Conservation (phyloP, 2,329 filamentous ascomycete genomes). For the Cladosporium colombiae region DNA sequence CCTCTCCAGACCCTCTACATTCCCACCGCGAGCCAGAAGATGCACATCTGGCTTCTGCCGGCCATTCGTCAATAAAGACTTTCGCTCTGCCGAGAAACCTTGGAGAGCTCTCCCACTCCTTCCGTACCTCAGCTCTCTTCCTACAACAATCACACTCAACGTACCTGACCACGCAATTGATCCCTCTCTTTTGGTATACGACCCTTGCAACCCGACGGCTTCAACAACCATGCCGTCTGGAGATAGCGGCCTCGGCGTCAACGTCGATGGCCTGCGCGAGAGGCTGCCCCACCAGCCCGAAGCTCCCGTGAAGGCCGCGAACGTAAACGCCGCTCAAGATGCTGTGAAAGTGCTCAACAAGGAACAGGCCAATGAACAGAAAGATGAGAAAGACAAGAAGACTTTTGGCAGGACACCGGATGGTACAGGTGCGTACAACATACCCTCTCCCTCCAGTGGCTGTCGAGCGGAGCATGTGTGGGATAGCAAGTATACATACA, state of each 20-base stretch:
- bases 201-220: slow-evolving; percentile 12
- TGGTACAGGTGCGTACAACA: slow-evolving; percentile 72
- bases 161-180: slow-evolving; percentile 1
- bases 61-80: slow-evolving; percentile 9
- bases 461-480: slow-evolving; percentile 7
- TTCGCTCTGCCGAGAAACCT: slow-evolving; percentile 4
- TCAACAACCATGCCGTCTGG: slow-evolving; percentile 21
- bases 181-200: neutral
- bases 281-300: slow-evolving; percentile 42
- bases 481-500: slow-evolving; percentile 20
- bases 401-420: slow-evolving; percentile 90
- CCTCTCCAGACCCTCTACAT: neutral
- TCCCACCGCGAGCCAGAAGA: slow-evolving; percentile 2
- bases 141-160: neutral
- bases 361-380: slow-evolving; percentile 48
- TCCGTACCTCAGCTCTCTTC: neutral
- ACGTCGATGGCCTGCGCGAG: slow-evolving; percentile 47
- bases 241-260: slow-evolving; percentile 1
- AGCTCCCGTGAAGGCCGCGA: slow-evolving; percentile 33
- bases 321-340: slow-evolving; percentile 46
- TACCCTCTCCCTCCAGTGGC: slow-evolving; percentile 5
- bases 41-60: slow-evolving; percentile 2
- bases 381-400: slow-evolving; percentile 63
- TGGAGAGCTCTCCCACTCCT: neutral
- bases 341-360: slow-evolving; percentile 54